phyloP scores from a whole-genome alignment of 176 grass and related monocot species.

The Bolboschoenus planiculmis region DNA sequence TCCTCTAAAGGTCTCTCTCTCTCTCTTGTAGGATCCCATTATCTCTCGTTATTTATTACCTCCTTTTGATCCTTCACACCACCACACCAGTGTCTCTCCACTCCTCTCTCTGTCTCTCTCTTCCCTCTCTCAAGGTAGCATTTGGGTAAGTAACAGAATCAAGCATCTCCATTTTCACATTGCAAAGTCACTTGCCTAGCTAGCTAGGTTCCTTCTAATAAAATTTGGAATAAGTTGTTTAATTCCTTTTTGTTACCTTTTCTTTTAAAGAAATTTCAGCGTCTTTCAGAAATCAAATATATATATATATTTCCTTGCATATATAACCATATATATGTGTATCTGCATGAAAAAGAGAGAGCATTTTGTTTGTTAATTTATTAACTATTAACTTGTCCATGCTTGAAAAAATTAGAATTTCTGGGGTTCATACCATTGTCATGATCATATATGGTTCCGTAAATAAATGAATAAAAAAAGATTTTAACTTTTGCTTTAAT shows the following conservation, averaged over 20 bases:
- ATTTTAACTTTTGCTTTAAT: neutral
- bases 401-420: neutral
- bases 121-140: no score
- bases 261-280: neutral
- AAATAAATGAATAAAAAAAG: neutral
- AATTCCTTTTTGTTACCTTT: neutral
- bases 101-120: neutral
- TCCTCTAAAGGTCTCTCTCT: no score
- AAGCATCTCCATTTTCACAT: neutral
- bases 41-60: conserved; percentile 7
- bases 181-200: neutral
- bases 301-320: conserved; percentile 1
- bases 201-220: neutral
- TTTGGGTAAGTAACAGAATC: neutral
- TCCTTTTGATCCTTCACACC: neutral
- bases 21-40: neutral
- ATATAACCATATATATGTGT: neutral
- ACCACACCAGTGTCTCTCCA: neutral
- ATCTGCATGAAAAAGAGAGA: neutral
- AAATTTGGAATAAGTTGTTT: neutral
- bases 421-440: neutral
- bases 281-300: neutral
- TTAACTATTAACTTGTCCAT: neutral
- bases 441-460: neutral
- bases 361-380: neutral